A percentile compares a stretch with the other conserved stretches of the same genome.
Evolutionary conservation across 169 alveolate genomes (phyloP).

Genomic region (Plasmodium inui): DNA sequence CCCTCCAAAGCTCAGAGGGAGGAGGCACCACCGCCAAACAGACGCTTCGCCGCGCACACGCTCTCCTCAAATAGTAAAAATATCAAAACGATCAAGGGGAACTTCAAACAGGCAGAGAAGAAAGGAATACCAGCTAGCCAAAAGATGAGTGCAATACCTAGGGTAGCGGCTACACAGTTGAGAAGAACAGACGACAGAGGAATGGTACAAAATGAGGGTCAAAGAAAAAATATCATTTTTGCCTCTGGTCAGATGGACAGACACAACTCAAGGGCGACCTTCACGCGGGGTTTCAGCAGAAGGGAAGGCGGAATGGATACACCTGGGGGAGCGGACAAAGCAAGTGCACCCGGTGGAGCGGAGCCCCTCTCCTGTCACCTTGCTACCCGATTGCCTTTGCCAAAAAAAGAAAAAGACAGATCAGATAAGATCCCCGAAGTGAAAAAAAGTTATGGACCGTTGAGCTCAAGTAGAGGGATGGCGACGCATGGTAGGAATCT

Average conservation of each 20-base stretch:
- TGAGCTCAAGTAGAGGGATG: neutral
- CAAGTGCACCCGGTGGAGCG: neutral
- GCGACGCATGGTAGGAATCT: neutral
- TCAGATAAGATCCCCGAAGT: neutral
- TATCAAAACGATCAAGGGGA: slow-evolving; percentile 28
- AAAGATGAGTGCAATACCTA: neutral
- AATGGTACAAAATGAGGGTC: neutral
- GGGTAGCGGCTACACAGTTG: neutral
- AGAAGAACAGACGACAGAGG: neutral
- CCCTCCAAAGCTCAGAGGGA: no score
- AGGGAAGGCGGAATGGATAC: neutral
- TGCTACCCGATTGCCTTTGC: neutral
- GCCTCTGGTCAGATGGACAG: neutral
- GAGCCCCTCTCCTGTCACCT: neutral
- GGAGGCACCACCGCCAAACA: neutral
- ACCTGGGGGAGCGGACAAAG: neutral
- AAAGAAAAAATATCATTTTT: neutral
- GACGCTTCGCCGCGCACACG: slow-evolving; percentile 6
- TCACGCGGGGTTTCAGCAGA: neutral
- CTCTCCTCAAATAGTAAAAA: slow-evolving; percentile 9
- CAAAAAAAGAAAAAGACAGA: neutral
- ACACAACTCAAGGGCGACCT: neutral
- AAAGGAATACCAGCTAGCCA: neutral
- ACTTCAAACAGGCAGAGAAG: neutral
- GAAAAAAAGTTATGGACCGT: neutral